Base-by-base conservation (phyloP, 305 asterid species). In the Fraxinus nigra region DNA sequence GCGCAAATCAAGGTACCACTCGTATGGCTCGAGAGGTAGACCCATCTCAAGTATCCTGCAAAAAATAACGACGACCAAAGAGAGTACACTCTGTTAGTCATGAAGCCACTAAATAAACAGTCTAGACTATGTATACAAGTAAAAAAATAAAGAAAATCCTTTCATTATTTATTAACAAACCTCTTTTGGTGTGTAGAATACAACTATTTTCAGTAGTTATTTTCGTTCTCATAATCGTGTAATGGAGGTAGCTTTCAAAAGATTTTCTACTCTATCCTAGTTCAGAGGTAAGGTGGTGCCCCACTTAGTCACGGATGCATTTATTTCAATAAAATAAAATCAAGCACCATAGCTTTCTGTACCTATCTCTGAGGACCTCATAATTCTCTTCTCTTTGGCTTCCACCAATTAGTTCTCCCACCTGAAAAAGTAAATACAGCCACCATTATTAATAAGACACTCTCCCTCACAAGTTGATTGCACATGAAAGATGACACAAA, bases 341-440 rank as follows among this genome's bases (percentile, higher is more conserved):
- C 28, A 51, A 48, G 18, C 40, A 26, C 34, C 30, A 4, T 26
- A 48, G 59, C 63, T 69, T 83, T 30, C 8, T 78, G 48, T 88
- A 95, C 99, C 98, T 93, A 79, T 90, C 77, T 88, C 69, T 88
- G 46, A 96, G 91, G 84, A 92, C 91, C 84, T 96, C 97, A 30
- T 90, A 93, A 77, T 92, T 81, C 92, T 96, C 99, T 79, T 96
- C 99, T 87, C 99, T 91, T 87, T 96, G 99, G 91, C 99, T 93
- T 85, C 99, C 99, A 33, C 99, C 99, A 81, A 94, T 85, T 84
- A 96, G 95, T 88, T 96, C 99, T 80, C 99, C 98, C 73, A 96
- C 98, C 99, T 96, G 87, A 83, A 28, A 54, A 22, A 10, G 34
- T 77, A 48, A 80, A 30, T 35, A 63, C 3, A 18, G 30, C 56